A percentile compares a stretch with the other conserved stretches of the same genome.
phyloP scores from a whole-genome alignment of 768 basidiomycete species.

The Tephrocybe sp. region DNA sequence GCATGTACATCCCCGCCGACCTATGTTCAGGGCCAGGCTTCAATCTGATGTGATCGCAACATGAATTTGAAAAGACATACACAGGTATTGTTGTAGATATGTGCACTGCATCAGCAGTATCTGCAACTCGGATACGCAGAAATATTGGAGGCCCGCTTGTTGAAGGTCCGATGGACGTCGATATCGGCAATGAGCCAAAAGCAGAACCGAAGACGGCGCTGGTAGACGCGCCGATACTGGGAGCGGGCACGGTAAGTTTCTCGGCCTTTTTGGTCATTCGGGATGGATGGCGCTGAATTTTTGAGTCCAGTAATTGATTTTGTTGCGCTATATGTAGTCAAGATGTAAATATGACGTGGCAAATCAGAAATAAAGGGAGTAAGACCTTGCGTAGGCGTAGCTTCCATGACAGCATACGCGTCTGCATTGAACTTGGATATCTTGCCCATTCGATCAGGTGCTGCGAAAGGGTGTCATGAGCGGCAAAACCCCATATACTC shows the following conservation, averaged over 20 bases:
- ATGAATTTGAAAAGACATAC: constrained; percentile 43
- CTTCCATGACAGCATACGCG: constrained; percentile 85
- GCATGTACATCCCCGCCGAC: constrained; percentile 93
- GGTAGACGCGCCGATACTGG: constrained; percentile 37
- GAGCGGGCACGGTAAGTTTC: constrained; percentile 42
- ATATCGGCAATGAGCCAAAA: constrained; percentile 47
- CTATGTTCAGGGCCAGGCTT: constrained; percentile 30
- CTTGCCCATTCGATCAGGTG: constrained; percentile 84
- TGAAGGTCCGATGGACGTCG: constrained; percentile 67
- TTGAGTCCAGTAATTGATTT: constrained; percentile 74
- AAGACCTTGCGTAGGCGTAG: constrained; percentile 70
- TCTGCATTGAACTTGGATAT: constrained; percentile 87
- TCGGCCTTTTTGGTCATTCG: constrained; percentile 61
- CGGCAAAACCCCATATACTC: not conserved
- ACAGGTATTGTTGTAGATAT: constrained; percentile 89
- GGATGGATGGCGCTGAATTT: constrained; percentile 82
- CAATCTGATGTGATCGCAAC: not conserved
- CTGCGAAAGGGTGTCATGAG: constrained; percentile 38
- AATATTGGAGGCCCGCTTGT: constrained; percentile 79
- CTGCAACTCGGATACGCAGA: constrained; percentile 77
- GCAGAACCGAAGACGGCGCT: constrained; percentile 47
- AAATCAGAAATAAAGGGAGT: too few species aligned
- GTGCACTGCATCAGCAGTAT: constrained; percentile 79
- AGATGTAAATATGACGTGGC: constrained; percentile 8
- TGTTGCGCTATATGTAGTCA: constrained; percentile 48